phyloP scores from a whole-genome alignment of 1,284 basidiomycete genomes.

The Cryptococcus amylolentus region DNA sequence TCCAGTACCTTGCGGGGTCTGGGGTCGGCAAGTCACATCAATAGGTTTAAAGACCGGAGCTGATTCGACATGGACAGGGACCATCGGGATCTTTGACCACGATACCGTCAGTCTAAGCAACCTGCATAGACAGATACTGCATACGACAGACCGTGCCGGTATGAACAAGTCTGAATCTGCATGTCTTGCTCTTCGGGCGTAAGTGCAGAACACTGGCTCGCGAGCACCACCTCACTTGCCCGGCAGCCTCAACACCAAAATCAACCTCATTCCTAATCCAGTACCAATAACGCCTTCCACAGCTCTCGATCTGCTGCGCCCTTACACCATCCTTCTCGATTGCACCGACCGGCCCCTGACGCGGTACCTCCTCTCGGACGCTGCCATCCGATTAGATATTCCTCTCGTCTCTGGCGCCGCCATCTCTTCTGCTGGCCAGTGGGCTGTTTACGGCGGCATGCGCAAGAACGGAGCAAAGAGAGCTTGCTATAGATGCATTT shows the following conservation, averaged over 20 bases:
- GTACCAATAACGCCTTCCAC: constrained; percentile 61
- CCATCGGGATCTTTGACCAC: constrained; percentile 82
- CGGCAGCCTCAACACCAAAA: constrained; percentile 65
- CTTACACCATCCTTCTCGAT: constrained; percentile 79
- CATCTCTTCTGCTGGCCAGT: constrained; percentile 85
- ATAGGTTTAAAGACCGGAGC: background rate
- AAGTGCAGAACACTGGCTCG: constrained; percentile 17
- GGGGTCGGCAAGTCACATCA: constrained; percentile 68
- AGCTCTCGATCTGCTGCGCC: constrained; percentile 59
- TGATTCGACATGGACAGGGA: constrained; percentile 16
- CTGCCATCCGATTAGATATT: constrained; percentile 66
- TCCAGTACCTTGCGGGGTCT: constrained; percentile 88
- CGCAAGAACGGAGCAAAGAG: constrained; percentile 51
- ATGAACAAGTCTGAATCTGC: constrained; percentile 81
- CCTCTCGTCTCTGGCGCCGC: constrained; percentile 92
- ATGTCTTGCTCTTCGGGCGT: constrained; percentile 63
- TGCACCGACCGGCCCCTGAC: constrained; percentile 93
- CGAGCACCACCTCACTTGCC: background rate
- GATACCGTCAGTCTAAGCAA: constrained; percentile 90
- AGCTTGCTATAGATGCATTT: constrained; percentile 93
- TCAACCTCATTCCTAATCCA: constrained; percentile 58
- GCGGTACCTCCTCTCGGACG: constrained; percentile 91
- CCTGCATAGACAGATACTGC: constrained; percentile 88
- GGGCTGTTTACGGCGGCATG: constrained; percentile 63
- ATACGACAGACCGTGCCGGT: constrained; percentile 75